Evolutionary conservation across 345 rosid species (phyloP).

Genomic region (Viola odorata): DNA sequence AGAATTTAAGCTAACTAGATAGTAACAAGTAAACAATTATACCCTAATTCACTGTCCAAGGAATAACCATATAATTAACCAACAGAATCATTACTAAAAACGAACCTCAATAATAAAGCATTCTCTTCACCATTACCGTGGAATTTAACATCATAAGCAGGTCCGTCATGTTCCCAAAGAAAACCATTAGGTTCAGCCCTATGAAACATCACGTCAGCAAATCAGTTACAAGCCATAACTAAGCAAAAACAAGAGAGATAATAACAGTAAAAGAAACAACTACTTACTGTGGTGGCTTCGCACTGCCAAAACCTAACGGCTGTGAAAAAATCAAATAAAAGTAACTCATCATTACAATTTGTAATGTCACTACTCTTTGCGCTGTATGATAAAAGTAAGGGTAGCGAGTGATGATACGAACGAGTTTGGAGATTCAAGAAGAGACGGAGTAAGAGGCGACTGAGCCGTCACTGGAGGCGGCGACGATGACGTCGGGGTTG

Average conservation of each 20-base stretch:
- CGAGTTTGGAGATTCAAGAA: constrained; percentile 53
- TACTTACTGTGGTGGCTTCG: constrained; percentile 40
- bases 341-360: background rate
- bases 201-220: background rate
- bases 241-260: background rate
- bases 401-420: constrained; percentile 15
- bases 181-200: constrained; percentile 61
- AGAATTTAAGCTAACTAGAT: background rate
- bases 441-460: constrained; percentile 66
- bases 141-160: constrained; percentile 88
- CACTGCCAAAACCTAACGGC: constrained; percentile 34
- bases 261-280: background rate
- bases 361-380: background rate
- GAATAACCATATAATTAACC: background rate
- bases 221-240: background rate
- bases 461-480: constrained; percentile 79
- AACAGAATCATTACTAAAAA: background rate
- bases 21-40: background rate
- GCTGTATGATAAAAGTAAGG: background rate
- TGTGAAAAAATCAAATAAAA: constrained; percentile 11
- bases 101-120: constrained; percentile 71
- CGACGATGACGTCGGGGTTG: constrained; percentile 53
- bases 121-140: constrained; percentile 55
- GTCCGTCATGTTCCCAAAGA: constrained; percentile 75
- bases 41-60: background rate